Evolutionary conservation across 148 eudicot species (phyloP), one percentile per base, ranked within the genome.

Genomic region (Camellia sinensis): DNA sequence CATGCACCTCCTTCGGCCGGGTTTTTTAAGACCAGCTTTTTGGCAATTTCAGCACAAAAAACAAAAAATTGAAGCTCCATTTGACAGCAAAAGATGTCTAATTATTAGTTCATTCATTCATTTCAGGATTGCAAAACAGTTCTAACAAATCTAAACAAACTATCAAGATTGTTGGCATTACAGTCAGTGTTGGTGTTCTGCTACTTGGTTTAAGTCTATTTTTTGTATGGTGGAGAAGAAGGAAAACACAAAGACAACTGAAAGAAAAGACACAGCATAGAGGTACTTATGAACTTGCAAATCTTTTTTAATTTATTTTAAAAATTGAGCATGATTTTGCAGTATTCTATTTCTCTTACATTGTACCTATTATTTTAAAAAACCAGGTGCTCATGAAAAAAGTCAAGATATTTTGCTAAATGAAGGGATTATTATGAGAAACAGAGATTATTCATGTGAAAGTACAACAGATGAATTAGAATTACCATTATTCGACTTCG

Each of bases 401-500:
- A 86, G 87, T 63, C 86, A 79, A 77, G 90, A 88, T n/a, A 57
- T 73, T 45, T 61, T 85, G 12, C 5, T 80, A 48, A 82, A 79
- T 53, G 83, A 73, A 52, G 77, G 84, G 44, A 71, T 75, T 63
- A 62, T 75, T 21, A 72, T 68, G 11, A 85, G 85, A 70, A 85
- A 76, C 79, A 78, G 84, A 79, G 91, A 89, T 8, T 76, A 61
- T 41, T 73, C 83, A 3, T 71, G 63, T 73, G 88, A 86, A 66
- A 67, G 19, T 29, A 41, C 18, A 44, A 41, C 71, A 0, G 90
- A 87, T 43, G 90, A 87, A 17, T 65, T 87, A 2, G 92, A 91
- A 79, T 73, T 89, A 46, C 90, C 92, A 56, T 60, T 89, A 57
- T 85, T 84, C 29, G 90, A 89, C 56, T 78, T 85, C 45, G 77